Conservation (phyloP, 2,329 filamentous ascomycete species). For the Botryotinia calthae region DNA sequence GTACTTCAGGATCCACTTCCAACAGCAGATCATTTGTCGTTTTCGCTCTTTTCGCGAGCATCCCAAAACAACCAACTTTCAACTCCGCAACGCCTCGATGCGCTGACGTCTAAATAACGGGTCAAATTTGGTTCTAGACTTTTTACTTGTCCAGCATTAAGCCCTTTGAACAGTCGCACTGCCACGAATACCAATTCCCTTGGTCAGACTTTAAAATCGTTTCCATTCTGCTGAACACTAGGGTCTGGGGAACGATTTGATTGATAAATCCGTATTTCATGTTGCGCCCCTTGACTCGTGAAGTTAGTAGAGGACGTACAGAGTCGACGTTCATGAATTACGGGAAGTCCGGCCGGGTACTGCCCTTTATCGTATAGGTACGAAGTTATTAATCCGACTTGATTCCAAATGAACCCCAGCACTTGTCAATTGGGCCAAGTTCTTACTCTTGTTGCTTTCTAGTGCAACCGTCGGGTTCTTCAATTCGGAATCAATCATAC, state of each 20-base stretch:
- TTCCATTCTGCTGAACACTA: not conserved
- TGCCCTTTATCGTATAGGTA: not conserved
- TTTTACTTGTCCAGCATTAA: not conserved
- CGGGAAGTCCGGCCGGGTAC: not conserved
- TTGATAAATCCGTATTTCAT: not conserved
- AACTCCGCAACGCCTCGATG: not conserved
- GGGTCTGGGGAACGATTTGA: too few relatives aligned
- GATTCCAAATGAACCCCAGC: not conserved
- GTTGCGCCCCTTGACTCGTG: not conserved
- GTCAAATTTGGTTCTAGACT: not conserved
- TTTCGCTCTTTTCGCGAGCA: too few relatives aligned
- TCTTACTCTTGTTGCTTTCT: not conserved
- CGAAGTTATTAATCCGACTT: not conserved
- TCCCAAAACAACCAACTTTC: not conserved
- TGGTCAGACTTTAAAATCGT: not conserved
- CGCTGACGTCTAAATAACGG: not conserved
- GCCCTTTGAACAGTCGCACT: not conserved
- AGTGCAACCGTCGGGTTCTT: not conserved
- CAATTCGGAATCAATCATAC: not conserved
- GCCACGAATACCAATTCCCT: slow-evolving; percentile 8
- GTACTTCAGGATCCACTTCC: not conserved
- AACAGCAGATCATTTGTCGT: not conserved
- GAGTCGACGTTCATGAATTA: not conserved
- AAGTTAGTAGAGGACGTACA: not conserved
- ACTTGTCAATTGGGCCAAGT: not conserved